phyloP scores from a whole-genome alignment of 331 rosid genomes.

The Stylosanthes scabra region DNA sequence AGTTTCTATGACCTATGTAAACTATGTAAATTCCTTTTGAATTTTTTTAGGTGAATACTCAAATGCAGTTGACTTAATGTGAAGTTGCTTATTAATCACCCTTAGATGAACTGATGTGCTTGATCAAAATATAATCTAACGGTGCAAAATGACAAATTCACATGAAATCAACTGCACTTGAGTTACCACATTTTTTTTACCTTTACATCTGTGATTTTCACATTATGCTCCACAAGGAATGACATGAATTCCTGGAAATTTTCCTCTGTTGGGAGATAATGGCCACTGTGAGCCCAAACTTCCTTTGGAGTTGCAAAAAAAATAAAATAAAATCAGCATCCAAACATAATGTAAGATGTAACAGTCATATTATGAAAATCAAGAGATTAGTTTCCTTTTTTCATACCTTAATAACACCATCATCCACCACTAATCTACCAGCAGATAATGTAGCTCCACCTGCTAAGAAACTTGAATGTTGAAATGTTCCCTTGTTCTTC shows the following conservation, averaged over 20 bases:
- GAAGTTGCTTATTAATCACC: too few relatives aligned
- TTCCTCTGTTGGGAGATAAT: slow-evolving; percentile 85
- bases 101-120: too few relatives aligned
- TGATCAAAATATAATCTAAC: too few relatives aligned
- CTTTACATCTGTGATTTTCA: slow-evolving; percentile 75
- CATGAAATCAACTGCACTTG: too few relatives aligned
- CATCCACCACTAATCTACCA: slow-evolving; percentile 75
- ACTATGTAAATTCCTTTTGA: not conserved
- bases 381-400: not conserved
- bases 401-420: slow-evolving; percentile 77
- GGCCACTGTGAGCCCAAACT: slow-evolving; percentile 96
- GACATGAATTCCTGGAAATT: slow-evolving; percentile 72
- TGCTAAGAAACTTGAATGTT: slow-evolving; percentile 94
- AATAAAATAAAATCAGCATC: slow-evolving; percentile 3
- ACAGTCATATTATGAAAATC: not conserved
- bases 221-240: slow-evolving; percentile 65
- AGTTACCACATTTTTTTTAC: too few relatives aligned
- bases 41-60: too few relatives aligned
- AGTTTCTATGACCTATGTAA: not conserved
- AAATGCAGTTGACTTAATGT: too few relatives aligned
- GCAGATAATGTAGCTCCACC: slow-evolving; percentile 96
- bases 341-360: not conserved
- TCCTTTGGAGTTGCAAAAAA: slow-evolving; percentile 48
- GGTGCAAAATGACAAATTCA: too few relatives aligned
- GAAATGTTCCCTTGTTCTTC: slow-evolving; percentile 89